phyloP scores from a whole-genome alignment of 2,329 filamentous ascomycete species.

The Colletotrichum phormii region DNA sequence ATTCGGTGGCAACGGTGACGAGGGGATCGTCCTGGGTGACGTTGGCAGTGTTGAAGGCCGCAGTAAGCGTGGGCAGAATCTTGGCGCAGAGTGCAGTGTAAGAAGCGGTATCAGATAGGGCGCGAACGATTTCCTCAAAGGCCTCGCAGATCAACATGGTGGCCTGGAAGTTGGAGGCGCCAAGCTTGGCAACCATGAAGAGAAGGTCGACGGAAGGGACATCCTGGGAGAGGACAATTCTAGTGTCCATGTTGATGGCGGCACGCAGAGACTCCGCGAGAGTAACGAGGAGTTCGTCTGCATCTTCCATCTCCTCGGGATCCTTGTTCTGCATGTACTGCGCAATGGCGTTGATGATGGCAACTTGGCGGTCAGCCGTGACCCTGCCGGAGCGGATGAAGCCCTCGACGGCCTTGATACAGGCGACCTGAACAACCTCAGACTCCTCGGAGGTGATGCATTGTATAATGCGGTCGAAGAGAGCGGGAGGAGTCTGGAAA shows the following conservation, averaged over 20 bases:
- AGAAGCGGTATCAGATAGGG: slow-evolving; percentile 73
- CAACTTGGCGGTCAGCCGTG: slow-evolving; percentile 66
- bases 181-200: slow-evolving; percentile 89
- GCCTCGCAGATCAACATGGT: slow-evolving; percentile 89
- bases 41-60: slow-evolving; percentile 88
- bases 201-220: slow-evolving; percentile 83
- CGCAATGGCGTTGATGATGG: slow-evolving; percentile 71
- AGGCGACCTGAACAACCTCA: slow-evolving; percentile 92
- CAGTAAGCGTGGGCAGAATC: slow-evolving; percentile 87
- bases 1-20: slow-evolving; percentile 81
- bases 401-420: slow-evolving; percentile 85
- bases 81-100: slow-evolving; percentile 86
- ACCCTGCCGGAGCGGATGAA: slow-evolving; percentile 67
- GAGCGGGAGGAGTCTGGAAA: slow-evolving; percentile 70
- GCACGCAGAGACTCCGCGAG: slow-evolving; percentile 88
- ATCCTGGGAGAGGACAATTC: slow-evolving; percentile 77
- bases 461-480: slow-evolving; percentile 80
- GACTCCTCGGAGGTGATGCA: slow-evolving; percentile 81
- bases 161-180: slow-evolving; percentile 90
- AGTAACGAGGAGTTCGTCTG: slow-evolving; percentile 91
- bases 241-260: slow-evolving; percentile 82
- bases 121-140: slow-evolving; percentile 86
- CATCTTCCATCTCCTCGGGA: slow-evolving; percentile 84
- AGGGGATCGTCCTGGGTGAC: slow-evolving; percentile 87
- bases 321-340: slow-evolving; percentile 85